Base-by-base conservation (phyloP, 208 protist genomes). In the Herpetomonas tarakana region DNA sequence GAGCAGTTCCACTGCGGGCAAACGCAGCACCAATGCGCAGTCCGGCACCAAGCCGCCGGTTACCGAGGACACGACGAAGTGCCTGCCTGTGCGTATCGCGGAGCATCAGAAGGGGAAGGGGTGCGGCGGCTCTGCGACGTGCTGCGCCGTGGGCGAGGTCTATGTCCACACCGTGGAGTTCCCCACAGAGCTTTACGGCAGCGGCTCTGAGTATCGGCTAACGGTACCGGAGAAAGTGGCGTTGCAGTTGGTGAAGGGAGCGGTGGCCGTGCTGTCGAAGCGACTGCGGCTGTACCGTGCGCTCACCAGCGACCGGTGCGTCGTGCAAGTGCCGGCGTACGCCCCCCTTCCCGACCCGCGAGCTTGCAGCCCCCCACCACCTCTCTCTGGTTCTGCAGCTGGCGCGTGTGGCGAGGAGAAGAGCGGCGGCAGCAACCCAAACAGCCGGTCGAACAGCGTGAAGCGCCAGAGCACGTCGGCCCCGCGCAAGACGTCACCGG, bases 241-340 rank as follows among this genome's bases (percentile, higher is more conserved):
- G n/a, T 30, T 81, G n/a, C 27, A 59, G 19, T 38, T 12, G 1
- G 1, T 87, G 11, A 52, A 61, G 28, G 52, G 64, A 14, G 31
- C 38, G 4, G 16, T 87, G 6, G 39, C 71, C 2, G 58, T 66
- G 21, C 19, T 83, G 11, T 62, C 75, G 35, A 50, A 58, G 19
- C 58, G 55, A 29, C 68, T 52, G 31, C 44, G 62, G 46, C 67
- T 65, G 25, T 87, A 71, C 60, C 52, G 72, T 18, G 28, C 57
- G 30, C 80, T 71, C 69, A 65, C 38, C 14, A 27, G 28, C 14
- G n/a, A 18, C 0, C 65, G 68, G 0, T 28, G 14, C 1, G 63
- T 65, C 9, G 63, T 83, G 21, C 38, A 44, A 16, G 80, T 87
- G 16, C 80, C 80, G 24, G 44, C 58, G 1, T 87, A 83, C 68